Evolutionary conservation across 257 asterid genomes (phyloP).

Genomic region (Haberlea rhodopensis): DNA sequence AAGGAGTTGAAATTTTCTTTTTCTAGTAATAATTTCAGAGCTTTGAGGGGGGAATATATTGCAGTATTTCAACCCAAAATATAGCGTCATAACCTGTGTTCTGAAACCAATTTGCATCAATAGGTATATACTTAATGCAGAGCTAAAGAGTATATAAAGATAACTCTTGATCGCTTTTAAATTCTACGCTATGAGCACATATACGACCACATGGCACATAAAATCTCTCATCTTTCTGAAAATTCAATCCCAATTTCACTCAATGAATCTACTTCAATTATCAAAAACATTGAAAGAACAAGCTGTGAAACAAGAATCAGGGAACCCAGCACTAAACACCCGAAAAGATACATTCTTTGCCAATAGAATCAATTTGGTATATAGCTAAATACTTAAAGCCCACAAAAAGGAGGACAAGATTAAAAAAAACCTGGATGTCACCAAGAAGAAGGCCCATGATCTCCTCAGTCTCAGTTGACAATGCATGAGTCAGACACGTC

Average conservation of each 20-base stretch:
- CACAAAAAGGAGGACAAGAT: conserved; percentile 17
- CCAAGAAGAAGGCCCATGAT: conserved; percentile 99
- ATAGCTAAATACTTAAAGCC: conserved; percentile 13
- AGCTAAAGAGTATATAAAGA: not conserved
- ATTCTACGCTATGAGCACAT: not conserved
- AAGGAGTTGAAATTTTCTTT: not conserved
- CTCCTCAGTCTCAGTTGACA: conserved; percentile 99
- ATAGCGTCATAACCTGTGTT: not conserved
- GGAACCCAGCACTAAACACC: not conserved
- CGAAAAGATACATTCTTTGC: not conserved
- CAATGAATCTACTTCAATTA: conserved; percentile 5
- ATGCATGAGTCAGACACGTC: conserved; percentile 96
- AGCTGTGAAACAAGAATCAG: not conserved
- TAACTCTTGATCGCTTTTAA: not conserved
- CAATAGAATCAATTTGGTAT: not conserved
- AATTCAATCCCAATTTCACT: conserved; percentile 5
- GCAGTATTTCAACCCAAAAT: not conserved
- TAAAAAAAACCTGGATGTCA: conserved; percentile 66
- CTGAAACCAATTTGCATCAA: not conserved
- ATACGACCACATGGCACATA: not conserved
- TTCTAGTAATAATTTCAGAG: not conserved
- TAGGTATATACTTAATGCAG: not conserved
- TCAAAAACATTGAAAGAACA: not conserved
- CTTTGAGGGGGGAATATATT: not conserved
- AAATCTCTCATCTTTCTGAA: conserved; percentile 19